Conservation (phyloP, 2,329 filamentous ascomycete genomes). For the Laburnicola sp. region DNA sequence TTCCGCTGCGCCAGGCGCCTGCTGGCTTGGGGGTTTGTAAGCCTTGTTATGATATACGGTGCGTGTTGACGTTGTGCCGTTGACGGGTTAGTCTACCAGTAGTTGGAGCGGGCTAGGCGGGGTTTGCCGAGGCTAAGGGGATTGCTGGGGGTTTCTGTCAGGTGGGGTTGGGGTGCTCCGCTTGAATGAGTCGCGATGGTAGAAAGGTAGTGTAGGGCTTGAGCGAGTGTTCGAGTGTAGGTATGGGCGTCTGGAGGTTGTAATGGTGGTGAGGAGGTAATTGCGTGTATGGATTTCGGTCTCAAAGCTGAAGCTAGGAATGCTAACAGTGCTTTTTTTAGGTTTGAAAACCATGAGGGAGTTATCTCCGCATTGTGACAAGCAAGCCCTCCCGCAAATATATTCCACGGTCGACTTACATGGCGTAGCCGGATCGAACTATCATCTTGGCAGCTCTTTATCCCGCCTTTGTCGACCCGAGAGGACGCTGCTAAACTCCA, state of each 20-base stretch:
- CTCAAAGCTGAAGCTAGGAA: no score
- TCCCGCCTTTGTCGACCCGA: constrained; percentile 5
- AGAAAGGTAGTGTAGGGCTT: neutral
- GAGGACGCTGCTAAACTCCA: constrained; percentile 19
- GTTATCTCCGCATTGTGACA: no score
- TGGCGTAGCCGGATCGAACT: constrained; percentile 21
- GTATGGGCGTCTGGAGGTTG: neutral
- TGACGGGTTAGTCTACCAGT: neutral
- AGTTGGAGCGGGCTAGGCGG: no score
- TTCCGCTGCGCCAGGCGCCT: no score
- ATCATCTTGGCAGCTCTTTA: constrained; percentile 26
- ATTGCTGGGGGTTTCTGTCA: no score
- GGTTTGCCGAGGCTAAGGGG: no score
- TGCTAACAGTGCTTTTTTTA: no score
- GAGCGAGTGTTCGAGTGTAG: neutral
- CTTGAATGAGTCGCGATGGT: constrained; percentile 9
- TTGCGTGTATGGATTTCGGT: no score
- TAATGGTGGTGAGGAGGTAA: no score
- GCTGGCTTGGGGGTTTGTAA: no score
- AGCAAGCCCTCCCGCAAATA: constrained; percentile 2
- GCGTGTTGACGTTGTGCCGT: no score
- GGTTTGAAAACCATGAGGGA: neutral
- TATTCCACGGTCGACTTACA: constrained; percentile 18
- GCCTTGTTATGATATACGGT: no score
- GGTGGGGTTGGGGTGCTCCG: constrained; percentile 3